phyloP scores from a whole-genome alignment of 2,329 filamentous ascomycete genomes.

The Xylariaceae sp. region DNA sequence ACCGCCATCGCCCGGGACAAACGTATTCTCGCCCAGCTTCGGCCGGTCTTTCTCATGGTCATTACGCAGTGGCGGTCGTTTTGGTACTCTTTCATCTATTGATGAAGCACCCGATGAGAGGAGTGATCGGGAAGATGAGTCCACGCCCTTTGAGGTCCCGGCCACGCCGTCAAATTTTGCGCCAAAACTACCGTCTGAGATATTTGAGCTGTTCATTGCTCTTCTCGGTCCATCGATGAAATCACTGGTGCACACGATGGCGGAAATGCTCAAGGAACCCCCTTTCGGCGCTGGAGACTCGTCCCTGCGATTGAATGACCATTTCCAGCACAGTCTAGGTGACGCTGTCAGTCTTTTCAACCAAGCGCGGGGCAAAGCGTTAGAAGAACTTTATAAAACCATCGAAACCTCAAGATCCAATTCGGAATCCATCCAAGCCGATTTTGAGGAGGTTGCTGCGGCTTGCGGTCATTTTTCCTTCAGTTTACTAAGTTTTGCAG shows the following conservation, averaged over 20 bases:
- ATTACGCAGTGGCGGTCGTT: conserved; percentile 39
- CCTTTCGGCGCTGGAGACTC: conserved; percentile 72
- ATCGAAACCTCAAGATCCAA: conserved; percentile 69
- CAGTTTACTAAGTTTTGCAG: conserved; percentile 83
- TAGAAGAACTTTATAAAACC: conserved; percentile 76
- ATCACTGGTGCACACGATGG: conserved; percentile 86
- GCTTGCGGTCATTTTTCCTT: conserved; percentile 97
- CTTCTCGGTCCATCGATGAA: conserved; percentile 93
- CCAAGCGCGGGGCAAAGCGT: conserved; percentile 68
- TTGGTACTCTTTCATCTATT: conserved; percentile 56
- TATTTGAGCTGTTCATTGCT: conserved; percentile 87
- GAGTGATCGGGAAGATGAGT: conserved; percentile 45
- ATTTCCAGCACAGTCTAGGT: conserved; percentile 75
- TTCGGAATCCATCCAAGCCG: conserved; percentile 76
- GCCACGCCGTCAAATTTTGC: conserved; percentile 29
- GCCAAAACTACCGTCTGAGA: conserved; percentile 67
- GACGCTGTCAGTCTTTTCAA: conserved; percentile 81
- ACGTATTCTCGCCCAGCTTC: conserved; percentile 31
- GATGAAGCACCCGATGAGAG: conserved; percentile 60
- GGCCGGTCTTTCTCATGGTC: conserved; percentile 22
- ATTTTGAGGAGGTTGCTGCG: conserved; percentile 96
- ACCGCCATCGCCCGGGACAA: conserved; percentile 31
- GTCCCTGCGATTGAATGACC: conserved; percentile 71
- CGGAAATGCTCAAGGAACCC: conserved; percentile 82
- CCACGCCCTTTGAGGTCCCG: conserved; percentile 10